Conservation (phyloP, 192 early-diverging fungal genomes). For the Phlyctochytrium planicorne region DNA sequence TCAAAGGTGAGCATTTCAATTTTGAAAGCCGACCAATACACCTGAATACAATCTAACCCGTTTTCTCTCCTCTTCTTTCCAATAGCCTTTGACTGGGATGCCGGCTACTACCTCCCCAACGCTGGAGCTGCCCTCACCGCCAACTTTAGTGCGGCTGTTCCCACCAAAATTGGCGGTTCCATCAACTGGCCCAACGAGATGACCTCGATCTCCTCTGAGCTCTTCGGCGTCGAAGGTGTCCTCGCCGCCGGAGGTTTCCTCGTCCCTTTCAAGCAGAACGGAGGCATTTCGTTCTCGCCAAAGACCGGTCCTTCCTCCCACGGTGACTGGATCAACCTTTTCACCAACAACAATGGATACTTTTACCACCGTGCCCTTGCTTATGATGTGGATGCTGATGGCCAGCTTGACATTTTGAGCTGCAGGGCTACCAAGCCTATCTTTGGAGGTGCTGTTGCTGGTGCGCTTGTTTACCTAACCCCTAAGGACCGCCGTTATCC, state of each 20-base stretch:
- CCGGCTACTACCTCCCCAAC: too few relatives aligned
- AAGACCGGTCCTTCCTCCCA: constrained; percentile 1
- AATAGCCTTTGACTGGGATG: too few relatives aligned
- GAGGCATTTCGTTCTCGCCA: constrained; percentile 19
- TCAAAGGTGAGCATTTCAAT: too few relatives aligned
- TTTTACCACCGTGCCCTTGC: constrained; percentile 26
- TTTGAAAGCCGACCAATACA: too few relatives aligned
- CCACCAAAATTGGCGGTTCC: neutral
- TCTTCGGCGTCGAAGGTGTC: constrained; percentile 23
- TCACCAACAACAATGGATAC: constrained; percentile 15
- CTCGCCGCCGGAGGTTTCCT: constrained; percentile 24
- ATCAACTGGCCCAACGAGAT: constrained; percentile 26
- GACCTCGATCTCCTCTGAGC: neutral
- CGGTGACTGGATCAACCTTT: constrained; percentile 5
- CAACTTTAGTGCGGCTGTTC: neutral
- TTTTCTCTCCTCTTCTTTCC: too few relatives aligned
- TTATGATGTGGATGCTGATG: constrained; percentile 22
- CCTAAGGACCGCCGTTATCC: constrained; percentile 16
- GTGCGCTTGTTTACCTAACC: constrained; percentile 7
- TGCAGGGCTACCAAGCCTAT: constrained; percentile 23
- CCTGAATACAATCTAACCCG: too few relatives aligned
- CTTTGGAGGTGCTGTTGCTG: neutral
- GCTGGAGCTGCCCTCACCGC: neutral
- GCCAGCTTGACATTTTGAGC: constrained; percentile 18
- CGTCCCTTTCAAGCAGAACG: constrained; percentile 9